Base-by-base conservation (phyloP, 2,329 filamentous ascomycete species). In the Cytospora piceicola region DNA sequence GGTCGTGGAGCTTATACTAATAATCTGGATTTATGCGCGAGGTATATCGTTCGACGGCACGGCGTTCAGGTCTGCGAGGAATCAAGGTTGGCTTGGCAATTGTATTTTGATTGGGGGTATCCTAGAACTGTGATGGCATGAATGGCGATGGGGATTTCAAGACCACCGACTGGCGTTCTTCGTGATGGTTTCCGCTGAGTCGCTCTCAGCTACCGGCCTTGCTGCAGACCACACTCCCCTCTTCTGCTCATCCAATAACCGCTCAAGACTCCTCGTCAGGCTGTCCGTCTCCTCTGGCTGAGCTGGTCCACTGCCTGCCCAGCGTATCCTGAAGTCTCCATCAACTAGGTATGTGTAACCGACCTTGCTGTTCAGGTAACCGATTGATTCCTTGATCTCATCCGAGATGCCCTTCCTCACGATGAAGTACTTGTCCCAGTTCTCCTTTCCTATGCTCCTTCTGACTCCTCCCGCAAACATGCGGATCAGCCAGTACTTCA, bases 341-440 rank as follows among this genome's bases (percentile, higher is more conserved):
- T 99, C 95, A 66, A 99, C 83, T 57, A 99, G 83, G 77, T 97
- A 99, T 5, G 94, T 90, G 79, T 97, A 98, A 46, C 94, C 94
- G 39, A 97, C 94, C 78, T 94, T 96, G 70, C 88, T 88, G 78
- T 99, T 99, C 74, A 96, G 80, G 75, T 96, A 71, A 14, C 88
- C 88, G 68, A 90, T 86, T 49, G 79, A 81, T 76, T 90, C 87
- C 61, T 84, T 81, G 63, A 90, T 85, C 63, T 87, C 82, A 61
- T 88, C 84, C 0, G 85, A 83, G 61, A 90, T 74, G 49, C 85
- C 87, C 67, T 78, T 81, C 60, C 80, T 79, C 24, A 90, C 83
- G 36, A 90, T 72, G 70, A 90, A 88, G 75, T 90, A 90, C 71
- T 80, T 81, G 57, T 78, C 79, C 83, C 86, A 87, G 68, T 88